A percentile compares a stretch with the other conserved stretches of the same genome.
phyloP scores from a whole-genome alignment of 257 asterid species.

The Solanum chilense region DNA sequence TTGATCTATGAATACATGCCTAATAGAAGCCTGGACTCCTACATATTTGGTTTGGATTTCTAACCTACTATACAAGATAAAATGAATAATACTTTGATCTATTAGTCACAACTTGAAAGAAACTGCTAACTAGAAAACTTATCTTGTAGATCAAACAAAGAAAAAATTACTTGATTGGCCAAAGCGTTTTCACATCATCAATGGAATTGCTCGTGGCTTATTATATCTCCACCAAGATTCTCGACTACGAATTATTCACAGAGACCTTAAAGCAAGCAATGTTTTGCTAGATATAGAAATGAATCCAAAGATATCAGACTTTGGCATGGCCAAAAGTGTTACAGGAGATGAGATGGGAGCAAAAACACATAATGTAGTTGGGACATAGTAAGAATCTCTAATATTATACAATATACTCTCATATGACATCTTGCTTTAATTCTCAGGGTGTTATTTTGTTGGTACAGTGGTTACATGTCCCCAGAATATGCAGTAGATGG shows the following conservation, averaged over 20 bases:
- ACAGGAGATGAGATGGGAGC: no score
- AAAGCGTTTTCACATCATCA: slow-evolving; percentile 4
- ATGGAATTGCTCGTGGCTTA: slow-evolving; percentile 20
- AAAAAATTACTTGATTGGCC: slow-evolving; percentile 10
- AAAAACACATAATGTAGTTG: no score
- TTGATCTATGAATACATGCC: neutral
- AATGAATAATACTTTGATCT: neutral
- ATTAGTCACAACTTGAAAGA: neutral
- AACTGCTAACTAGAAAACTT: neutral
- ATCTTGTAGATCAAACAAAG: slow-evolving; percentile 5
- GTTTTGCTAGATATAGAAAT: neutral
- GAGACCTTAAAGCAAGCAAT: neutral
- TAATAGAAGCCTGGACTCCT: neutral
- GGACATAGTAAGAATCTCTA: no score
- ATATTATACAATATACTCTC: no score
- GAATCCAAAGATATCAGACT: neutral
- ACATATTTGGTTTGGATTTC: neutral
- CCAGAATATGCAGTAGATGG: no score
- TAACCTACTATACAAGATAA: neutral
- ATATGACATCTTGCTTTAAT: no score
- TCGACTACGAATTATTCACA: neutral
- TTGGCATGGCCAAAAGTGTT: neutral
- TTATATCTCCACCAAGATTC: slow-evolving; percentile 26
- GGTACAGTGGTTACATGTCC: no score
- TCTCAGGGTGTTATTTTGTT: no score